Percentiles rank a stretch among this genome's conserved stretches.
phyloP scores from a whole-genome alignment of 23 red algal species.

The Chondrus crispus region DNA sequence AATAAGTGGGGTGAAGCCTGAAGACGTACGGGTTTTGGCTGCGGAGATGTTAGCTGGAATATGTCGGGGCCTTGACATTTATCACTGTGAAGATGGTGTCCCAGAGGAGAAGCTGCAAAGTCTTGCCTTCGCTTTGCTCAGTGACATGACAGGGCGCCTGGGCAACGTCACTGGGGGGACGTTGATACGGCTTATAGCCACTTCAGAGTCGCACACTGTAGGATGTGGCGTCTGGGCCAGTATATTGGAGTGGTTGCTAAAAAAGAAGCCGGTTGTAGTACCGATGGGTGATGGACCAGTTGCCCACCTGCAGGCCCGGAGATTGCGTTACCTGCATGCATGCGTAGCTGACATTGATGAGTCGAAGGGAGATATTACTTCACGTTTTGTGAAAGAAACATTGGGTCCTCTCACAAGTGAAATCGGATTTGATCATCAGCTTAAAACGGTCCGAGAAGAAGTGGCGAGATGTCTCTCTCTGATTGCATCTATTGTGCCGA shows the following conservation, averaged over 20 bases:
- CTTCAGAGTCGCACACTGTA: conserved; percentile 33
- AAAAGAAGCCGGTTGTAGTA: conserved; percentile 37
- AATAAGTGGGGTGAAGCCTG: conserved; percentile 59
- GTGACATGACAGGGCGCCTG: conserved; percentile 50
- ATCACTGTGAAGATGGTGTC: conserved; percentile 19
- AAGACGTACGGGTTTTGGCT: conserved; percentile 60
- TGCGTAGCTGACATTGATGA: conserved; percentile 52
- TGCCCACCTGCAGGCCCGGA: conserved; percentile 67
- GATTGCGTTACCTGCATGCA: conserved; percentile 71
- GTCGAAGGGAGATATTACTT: background rate
- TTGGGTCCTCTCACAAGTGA: conserved; percentile 14
- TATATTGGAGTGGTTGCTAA: conserved; percentile 31
- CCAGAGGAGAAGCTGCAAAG: background rate
- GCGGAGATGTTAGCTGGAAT: conserved; percentile 75
- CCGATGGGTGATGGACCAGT: conserved; percentile 52
- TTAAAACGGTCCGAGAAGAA: conserved; percentile 82
- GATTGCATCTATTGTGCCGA: conserved; percentile 20
- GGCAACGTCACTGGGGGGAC: conserved; percentile 75
- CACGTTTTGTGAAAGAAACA: conserved; percentile 14
- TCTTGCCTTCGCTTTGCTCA: conserved; percentile 25
- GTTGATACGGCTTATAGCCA: conserved; percentile 52
- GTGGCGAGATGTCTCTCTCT: conserved; percentile 51
- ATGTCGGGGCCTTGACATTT: conserved; percentile 50
- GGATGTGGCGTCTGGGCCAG: conserved; percentile 4
- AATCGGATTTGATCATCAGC: conserved; percentile 65